phyloP scores from a whole-genome alignment of 2,329 filamentous ascomycete genomes.

The Hirsutella thompsonii region DNA sequence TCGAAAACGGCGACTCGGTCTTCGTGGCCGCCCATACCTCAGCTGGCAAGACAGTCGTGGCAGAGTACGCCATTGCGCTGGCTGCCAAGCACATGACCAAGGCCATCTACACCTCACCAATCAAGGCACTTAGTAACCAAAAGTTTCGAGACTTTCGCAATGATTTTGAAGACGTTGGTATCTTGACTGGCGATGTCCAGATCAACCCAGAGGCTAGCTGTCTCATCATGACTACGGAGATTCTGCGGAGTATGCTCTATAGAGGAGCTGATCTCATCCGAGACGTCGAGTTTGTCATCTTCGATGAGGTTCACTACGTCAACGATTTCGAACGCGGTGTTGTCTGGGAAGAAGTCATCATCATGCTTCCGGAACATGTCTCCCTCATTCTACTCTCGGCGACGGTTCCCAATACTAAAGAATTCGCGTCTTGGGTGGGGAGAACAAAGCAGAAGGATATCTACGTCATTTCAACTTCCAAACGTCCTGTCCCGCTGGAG shows the following conservation, averaged over 20 bases:
- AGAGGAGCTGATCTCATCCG: conserved; percentile 89
- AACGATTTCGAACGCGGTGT: conserved; percentile 93
- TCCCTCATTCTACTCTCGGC: conserved; percentile 90
- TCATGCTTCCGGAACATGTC: conserved; percentile 96
- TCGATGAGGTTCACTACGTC: conserved; percentile 97
- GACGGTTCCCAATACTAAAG: conserved; percentile 92
- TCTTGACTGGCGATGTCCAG: conserved; percentile 93
- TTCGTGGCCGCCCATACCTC: conserved; percentile 98
- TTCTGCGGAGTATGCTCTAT: conserved; percentile 95
- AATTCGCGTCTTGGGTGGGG: conserved; percentile 97
- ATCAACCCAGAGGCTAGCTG: conserved; percentile 97
- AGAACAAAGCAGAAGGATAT: conserved; percentile 98
- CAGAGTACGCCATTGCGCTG: conserved; percentile 92
- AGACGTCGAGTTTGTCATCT: conserved; percentile 97
- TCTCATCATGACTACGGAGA: conserved; percentile 98
- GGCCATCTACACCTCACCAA: conserved; percentile 96
- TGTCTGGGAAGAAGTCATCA: conserved; percentile 99
- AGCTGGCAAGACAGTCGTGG: conserved; percentile 94
- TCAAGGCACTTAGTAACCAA: conserved; percentile 96
- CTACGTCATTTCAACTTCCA: conserved; percentile 95
- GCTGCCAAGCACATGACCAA: conserved; percentile 99
- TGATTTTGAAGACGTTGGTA: conserved; percentile 89
- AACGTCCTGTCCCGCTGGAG: conserved; percentile 86
- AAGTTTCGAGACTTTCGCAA: conserved; percentile 93
- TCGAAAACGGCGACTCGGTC: conserved; percentile 92